phyloP scores from a whole-genome alignment of 2,329 filamentous ascomycete species.

The Paraphoma sp. region DNA sequence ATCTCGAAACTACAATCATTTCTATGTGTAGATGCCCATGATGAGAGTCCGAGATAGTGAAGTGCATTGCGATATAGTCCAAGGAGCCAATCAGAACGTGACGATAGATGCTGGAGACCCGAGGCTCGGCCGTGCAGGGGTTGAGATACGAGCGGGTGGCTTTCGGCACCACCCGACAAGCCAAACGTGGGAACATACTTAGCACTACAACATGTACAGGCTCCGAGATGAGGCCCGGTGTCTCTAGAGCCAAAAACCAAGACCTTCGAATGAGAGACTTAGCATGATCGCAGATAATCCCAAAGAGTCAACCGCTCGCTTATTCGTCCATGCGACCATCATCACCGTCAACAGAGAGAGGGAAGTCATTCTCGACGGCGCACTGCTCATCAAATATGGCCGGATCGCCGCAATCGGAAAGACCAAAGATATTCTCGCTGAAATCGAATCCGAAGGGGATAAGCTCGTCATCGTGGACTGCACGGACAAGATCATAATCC shows the following conservation, averaged over 20 bases:
- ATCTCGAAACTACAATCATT: too few relatives aligned
- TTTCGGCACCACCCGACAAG: neutral
- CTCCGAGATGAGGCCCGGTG: too few relatives aligned
- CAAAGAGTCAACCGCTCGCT: slow-evolving; percentile 6
- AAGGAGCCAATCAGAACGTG: neutral
- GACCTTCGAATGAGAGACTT: neutral
- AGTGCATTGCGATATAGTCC: too few relatives aligned
- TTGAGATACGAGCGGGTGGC: neutral
- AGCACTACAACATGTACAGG: neutral
- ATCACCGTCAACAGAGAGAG: slow-evolving; percentile 58
- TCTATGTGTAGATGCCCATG: too few relatives aligned
- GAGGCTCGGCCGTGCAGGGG: neutral
- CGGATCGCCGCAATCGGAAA: slow-evolving; percentile 56
- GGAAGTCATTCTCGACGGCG: slow-evolving; percentile 57
- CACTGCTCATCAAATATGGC: slow-evolving; percentile 50
- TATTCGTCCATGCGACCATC: slow-evolving; percentile 60
- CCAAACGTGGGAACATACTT: neutral
- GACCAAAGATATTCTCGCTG: slow-evolving; percentile 32
- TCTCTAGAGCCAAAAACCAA: too few relatives aligned
- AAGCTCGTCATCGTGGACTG: slow-evolving; percentile 31
- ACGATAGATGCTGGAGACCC: neutral
- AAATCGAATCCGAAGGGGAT: neutral
- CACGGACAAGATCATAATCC: slow-evolving; percentile 41
- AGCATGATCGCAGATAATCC: neutral
- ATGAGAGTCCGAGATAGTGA: neutral